Base-by-base conservation (phyloP, 805 yeast species). In the Candida nonsorbophila region DNA sequence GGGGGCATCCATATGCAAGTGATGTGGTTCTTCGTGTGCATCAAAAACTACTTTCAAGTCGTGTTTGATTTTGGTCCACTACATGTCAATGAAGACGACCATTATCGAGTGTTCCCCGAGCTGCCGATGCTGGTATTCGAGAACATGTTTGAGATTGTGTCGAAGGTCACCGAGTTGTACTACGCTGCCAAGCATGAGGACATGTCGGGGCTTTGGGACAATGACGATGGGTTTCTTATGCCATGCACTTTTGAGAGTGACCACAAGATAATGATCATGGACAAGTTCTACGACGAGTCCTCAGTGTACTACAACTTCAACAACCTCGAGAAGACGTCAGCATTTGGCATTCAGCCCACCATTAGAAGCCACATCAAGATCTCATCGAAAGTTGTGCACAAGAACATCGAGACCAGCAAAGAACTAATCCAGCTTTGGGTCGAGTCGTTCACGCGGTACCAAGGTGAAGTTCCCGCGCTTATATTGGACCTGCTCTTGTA, bases 1-100 rank as follows among this genome's bases (percentile, higher is more conserved):
- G 77, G 77, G 10, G 71, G 68, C 1, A 43, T 62, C 16, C 69
- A 66, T 33, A 15, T 69, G 7, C 60, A 55, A 24, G 45, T 60
- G 3, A 37, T 72, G 12, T 61, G 68, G 65, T 58, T 69, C 24
- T 69, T 72, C 38, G 53, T 52, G 30, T 46, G 51, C 11, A 38
- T 69, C 22, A 51, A 53, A 21, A 47, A 54, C 29, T 58, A 51
- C 28, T 58, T 38, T 23, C 34, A 29, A 32, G 36, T 47, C 15
- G 34, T 36, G 20, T 22, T 34, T 31, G 53, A 52, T 35, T 35
- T 29, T 29, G 44, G 55, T 9, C 46, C 59, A 14, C 13, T 49
- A 29, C 33, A 53, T 29, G 14, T 44, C 30, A 45, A 24, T 34
- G 36, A 35, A 45, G 49, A 44, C 50, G 72, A 29, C 55, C 55